Evolutionary conservation across 176 grass and related monocot species (phyloP).

Genomic region (Paspalum notatum): DNA sequence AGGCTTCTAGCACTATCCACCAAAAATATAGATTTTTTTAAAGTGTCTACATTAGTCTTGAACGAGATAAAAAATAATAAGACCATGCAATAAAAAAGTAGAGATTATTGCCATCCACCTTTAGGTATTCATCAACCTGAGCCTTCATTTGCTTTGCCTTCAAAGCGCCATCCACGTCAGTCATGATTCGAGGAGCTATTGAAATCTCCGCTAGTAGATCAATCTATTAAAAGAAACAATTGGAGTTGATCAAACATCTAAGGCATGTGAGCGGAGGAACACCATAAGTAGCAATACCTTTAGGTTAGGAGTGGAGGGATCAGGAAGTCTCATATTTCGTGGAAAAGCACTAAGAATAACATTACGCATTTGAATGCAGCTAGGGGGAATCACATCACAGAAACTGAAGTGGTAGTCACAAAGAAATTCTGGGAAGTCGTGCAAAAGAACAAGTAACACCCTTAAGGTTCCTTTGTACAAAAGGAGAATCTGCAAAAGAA

Average conservation of each 20-base stretch:
- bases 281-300: constrained; percentile 62
- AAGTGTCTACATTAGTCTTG: constrained; percentile 16
- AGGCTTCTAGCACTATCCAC: neutral
- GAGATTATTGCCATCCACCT: constrained; percentile 48
- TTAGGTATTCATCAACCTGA: constrained; percentile 94
- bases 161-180: constrained; percentile 81
- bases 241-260: constrained; percentile 20
- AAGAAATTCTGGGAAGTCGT: constrained; percentile 98
- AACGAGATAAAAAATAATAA: neutral
- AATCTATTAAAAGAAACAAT: constrained; percentile 64
- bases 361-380: constrained; percentile 98
- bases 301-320: constrained; percentile 94
- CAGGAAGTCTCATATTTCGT: constrained; percentile 97
- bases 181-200: constrained; percentile 81
- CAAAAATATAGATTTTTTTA: neutral
- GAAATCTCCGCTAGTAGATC: constrained; percentile 93
- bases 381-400: constrained; percentile 93
- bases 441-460: constrained; percentile 89
- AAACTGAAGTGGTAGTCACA: constrained; percentile 98
- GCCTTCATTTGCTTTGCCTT: constrained; percentile 89
- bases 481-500: constrained; percentile 68
- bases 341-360: constrained; percentile 98
- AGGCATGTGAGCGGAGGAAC: neutral
- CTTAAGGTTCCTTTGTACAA: constrained; percentile 93
- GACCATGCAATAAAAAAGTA: neutral